A percentile compares a stretch with the other conserved stretches of the same genome.
Evolutionary conservation across 1,284 basidiomycete genomes (phyloP).

Genomic region (Macrocystidia cucumis): DNA sequence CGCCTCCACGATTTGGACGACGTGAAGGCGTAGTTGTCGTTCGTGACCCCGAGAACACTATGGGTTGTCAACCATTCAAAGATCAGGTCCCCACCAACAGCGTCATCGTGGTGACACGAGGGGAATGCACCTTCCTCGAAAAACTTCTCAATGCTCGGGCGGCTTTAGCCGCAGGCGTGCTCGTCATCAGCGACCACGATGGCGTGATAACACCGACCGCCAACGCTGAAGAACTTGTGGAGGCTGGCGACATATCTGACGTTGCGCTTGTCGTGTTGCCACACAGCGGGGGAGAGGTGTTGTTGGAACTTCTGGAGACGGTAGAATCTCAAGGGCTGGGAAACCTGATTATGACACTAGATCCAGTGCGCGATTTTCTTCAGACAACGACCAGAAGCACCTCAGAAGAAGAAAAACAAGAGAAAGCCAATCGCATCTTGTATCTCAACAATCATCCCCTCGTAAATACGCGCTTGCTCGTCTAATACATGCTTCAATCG

Average conservation of each 20-base stretch:
- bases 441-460: conserved; percentile 74
- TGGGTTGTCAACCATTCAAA: conserved; percentile 60
- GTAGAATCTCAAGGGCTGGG: conserved; percentile 37
- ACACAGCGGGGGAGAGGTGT: conserved; percentile 37
- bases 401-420: conserved; percentile 14
- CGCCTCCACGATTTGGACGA: conserved; percentile 35
- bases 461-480: conserved; percentile 64
- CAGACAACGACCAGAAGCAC: conserved; percentile 3
- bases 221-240: conserved; percentile 43
- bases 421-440: conserved; percentile 41
- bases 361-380: conserved; percentile 15
- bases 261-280: conserved; percentile 57
- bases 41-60: conserved; percentile 38
- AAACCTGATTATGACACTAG: conserved; percentile 45
- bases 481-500: conserved; percentile 46
- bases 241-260: conserved; percentile 49
- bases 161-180: conserved; percentile 66
- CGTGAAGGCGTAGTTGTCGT: conserved; percentile 44
- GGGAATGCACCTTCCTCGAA: conserved; percentile 77
- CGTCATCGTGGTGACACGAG: conserved; percentile 54
- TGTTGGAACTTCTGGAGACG: conserved; percentile 47
- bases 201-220: conserved; percentile 61
- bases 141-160: conserved; percentile 62
- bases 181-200: conserved; percentile 64
- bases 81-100: conserved; percentile 35